phyloP scores from a whole-genome alignment of 345 rosid species.

The Salix caprea region DNA sequence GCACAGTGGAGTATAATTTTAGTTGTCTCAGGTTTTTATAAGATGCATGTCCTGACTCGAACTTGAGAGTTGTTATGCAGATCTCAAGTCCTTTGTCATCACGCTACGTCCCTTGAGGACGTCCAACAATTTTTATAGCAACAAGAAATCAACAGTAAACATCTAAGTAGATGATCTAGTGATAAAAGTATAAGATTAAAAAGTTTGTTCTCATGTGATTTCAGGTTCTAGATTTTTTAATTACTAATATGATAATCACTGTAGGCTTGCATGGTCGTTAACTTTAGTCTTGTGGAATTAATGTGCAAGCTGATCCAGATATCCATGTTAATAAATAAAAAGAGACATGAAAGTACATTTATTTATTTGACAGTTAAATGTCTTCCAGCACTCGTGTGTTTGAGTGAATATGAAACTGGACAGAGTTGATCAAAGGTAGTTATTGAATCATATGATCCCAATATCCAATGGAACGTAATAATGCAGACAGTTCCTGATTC shows the following conservation, averaged over 20 bases:
- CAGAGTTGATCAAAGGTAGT: neutral
- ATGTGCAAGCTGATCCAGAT: rapidly evolving
- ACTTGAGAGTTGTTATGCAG: no score
- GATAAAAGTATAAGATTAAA: no score
- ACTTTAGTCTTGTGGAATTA: rapidly evolving
- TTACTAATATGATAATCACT: no score
- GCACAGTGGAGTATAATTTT: no score
- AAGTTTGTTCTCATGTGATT: no score
- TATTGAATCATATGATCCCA: constrained; percentile 9
- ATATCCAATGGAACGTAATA: constrained; percentile 19
- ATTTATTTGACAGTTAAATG: neutral
- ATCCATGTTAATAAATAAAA: no score
- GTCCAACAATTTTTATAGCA: no score
- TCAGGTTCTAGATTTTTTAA: rapidly evolving
- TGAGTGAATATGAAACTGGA: neutral
- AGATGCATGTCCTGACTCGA: rapidly evolving
- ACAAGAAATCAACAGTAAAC: no score
- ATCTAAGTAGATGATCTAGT: no score
- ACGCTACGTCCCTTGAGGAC: rapidly evolving
- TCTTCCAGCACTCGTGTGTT: neutral
- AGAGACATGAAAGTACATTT: neutral
- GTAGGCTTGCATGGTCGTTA: rapidly evolving
- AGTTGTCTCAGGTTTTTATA: rapidly evolving
- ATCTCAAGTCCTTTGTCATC: rapidly evolving
- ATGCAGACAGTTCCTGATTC: constrained; percentile 23